Conservation (phyloP, 169 alveolate species). For the Plasmodium cynomolgi region DNA sequence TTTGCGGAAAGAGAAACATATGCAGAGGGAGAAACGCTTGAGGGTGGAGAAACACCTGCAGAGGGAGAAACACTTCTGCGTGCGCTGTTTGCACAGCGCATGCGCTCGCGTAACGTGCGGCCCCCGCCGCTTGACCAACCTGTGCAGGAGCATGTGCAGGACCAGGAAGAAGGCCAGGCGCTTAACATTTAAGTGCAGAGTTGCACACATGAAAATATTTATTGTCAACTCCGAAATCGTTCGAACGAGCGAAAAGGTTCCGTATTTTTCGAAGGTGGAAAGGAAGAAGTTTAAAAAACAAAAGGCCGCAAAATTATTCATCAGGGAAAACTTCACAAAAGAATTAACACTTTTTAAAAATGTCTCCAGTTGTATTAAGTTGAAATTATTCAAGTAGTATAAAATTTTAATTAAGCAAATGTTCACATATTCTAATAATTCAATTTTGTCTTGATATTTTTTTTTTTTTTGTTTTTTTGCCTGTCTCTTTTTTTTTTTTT, state of each 20-base stretch:
- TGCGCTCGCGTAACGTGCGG: neutral
- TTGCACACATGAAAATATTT: slow-evolving; percentile 49
- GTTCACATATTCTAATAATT: slow-evolving; percentile 59
- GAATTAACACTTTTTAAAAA: slow-evolving; percentile 71
- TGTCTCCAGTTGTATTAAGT: slow-evolving; percentile 54
- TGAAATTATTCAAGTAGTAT: slow-evolving; percentile 65
- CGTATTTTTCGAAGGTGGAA: slow-evolving; percentile 10
- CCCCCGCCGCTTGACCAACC: neutral
- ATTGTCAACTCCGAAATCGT: slow-evolving; percentile 56
- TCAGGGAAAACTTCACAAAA: slow-evolving; percentile 39
- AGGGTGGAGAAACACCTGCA: neutral
- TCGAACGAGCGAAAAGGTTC: slow-evolving; percentile 32
- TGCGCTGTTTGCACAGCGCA: neutral
- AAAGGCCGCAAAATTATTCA: slow-evolving; percentile 69
- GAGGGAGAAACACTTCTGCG: neutral
- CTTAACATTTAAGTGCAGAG: slow-evolving; percentile 31
- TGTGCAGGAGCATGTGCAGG: slow-evolving; percentile 35
- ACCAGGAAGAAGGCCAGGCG: slow-evolving; percentile 38
- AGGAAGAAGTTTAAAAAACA: slow-evolving; percentile 46
- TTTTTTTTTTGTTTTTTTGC: slow-evolving; percentile 54
- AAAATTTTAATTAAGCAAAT: slow-evolving; percentile 71
- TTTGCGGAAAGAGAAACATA: neutral
- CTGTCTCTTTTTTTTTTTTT: slow-evolving; percentile 10
- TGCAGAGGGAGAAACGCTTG: neutral
- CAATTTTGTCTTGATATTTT: slow-evolving; percentile 43